Base-by-base conservation (phyloP, 2,329 filamentous ascomycete species). In the Fusarium sambucinum region DNA sequence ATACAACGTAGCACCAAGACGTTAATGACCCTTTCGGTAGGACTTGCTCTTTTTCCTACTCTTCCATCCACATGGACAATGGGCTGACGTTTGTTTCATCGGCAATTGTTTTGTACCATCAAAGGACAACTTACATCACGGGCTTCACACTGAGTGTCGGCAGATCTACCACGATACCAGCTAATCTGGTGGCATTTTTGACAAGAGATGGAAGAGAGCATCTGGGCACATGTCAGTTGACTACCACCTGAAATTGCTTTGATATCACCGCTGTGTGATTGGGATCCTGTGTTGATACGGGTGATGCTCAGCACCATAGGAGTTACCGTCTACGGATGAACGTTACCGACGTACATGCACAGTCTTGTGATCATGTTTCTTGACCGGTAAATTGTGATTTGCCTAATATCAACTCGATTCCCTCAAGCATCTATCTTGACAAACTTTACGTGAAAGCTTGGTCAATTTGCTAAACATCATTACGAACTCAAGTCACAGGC, bases 11-110 rank as follows among this genome's bases (percentile, higher is more conserved):
- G 2, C 16, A 64, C 60, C 21, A 65, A 30, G 30, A n/a, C 46
- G 61, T 47, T 65, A 17, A 1, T 8, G 30, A n/a, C 16, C 37
- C 14, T n/a, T 12, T 47, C 45, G 35, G 55, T 38, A 68, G n/a
- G 30, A 30, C 32, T 23, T 61, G 1, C 59, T 14, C 27, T 32
- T 11, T 19, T 16, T 4, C 9, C 13, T 14, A 4, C n/a, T 16
- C 33, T 10, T 11, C n/a, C n/a, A 25, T 6, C 19, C 10, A 17
- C 23, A 8, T 40, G 27, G 17, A 19, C 10, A 4, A 5, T 57
- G 4, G 6, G 12, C 30, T 27, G 13, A 47, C 1, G 9, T 29
- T 16, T 32, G 12, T 10, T 6, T 16, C 21, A 16, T 42, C 21
- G 12, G 35, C 17, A 21, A 23, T 23, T 53, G 10, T 19, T 29